Conservation (phyloP, 2,329 filamentous ascomycete species). For the Aureobasidium sp. region DNA sequence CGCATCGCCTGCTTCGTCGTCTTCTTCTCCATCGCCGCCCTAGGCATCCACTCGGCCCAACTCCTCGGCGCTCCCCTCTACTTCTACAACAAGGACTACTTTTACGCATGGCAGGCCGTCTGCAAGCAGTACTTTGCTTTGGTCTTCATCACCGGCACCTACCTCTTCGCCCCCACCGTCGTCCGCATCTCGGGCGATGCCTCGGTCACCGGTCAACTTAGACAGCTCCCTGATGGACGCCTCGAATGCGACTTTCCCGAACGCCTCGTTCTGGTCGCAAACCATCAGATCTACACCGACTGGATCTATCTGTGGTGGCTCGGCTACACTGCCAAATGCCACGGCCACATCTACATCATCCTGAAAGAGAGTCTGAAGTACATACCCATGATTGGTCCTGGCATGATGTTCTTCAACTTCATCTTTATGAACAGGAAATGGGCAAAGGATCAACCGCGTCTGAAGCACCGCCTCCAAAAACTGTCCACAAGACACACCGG, state of each 20-base stretch:
- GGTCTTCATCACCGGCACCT: conserved; percentile 65
- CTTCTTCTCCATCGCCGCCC: conserved; percentile 37
- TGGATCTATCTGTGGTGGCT: conserved; percentile 94
- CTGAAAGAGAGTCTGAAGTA: conserved; percentile 79
- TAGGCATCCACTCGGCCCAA: conserved; percentile 54
- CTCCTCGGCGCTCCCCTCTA: conserved; percentile 66
- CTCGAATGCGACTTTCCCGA: conserved; percentile 74
- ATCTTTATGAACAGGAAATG: conserved; percentile 92
- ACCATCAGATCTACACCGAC: conserved; percentile 85
- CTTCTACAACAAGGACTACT: conserved; percentile 61
- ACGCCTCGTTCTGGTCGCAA: conserved; percentile 73
- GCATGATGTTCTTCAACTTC: conserved; percentile 81
- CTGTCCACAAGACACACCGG: conserved; percentile 45
- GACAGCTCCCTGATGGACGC: conserved; percentile 58
- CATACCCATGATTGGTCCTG: conserved; percentile 70
- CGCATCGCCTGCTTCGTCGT: conserved; percentile 36
- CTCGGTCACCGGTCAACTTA: conserved; percentile 67
- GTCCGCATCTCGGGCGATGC: conserved; percentile 77
- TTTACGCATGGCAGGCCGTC: conserved; percentile 75
- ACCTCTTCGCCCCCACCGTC: conserved; percentile 78
- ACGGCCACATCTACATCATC: conserved; percentile 83
- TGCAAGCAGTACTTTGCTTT: conserved; percentile 80
- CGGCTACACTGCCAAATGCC: conserved; percentile 74
- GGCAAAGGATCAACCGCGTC: conserved; percentile 64
- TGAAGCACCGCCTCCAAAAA: conserved; percentile 65